Conservation (phyloP, 805 yeast genomes). For the Yarrowia bubula region DNA sequence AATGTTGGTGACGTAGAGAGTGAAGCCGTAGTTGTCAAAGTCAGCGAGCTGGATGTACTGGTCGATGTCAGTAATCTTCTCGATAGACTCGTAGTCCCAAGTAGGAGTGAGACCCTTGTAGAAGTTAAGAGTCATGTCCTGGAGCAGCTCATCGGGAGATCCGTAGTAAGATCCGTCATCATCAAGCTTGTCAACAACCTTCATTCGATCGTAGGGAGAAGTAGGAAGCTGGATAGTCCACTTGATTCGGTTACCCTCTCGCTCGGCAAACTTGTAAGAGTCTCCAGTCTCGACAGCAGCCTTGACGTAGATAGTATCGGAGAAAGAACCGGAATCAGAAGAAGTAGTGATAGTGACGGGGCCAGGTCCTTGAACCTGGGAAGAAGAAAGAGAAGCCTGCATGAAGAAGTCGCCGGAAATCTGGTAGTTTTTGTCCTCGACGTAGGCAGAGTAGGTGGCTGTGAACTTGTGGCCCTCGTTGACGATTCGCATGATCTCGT, state of each 20-base stretch:
- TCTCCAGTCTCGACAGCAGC: background rate
- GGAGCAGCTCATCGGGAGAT: background rate
- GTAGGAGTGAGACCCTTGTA: slow-evolving; percentile 10
- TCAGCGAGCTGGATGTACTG: background rate
- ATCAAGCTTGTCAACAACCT: background rate
- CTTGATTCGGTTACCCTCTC: slow-evolving; percentile 7
- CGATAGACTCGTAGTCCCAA: background rate
- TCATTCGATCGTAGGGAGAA: slow-evolving; percentile 10
- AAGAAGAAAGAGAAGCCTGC: background rate
- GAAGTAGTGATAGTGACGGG: background rate
- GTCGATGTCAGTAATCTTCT: background rate
- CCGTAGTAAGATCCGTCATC: background rate
- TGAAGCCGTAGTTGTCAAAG: background rate
- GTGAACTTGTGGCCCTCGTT: slow-evolving; percentile 13
- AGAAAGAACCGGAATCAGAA: background rate
- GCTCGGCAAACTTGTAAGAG: slow-evolving; percentile 9
- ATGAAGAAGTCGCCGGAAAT: background rate
- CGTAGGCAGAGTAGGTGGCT: background rate
- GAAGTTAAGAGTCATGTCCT: background rate
- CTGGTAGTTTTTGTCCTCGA: background rate
- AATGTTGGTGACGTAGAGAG: background rate
- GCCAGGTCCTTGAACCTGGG: background rate
- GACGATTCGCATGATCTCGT: slow-evolving; percentile 12
- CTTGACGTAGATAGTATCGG: background rate
- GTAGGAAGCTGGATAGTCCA: slow-evolving; percentile 17